Base-by-base conservation (phyloP, 2,329 filamentous ascomycete species). In the Boeremia lycopersici region DNA sequence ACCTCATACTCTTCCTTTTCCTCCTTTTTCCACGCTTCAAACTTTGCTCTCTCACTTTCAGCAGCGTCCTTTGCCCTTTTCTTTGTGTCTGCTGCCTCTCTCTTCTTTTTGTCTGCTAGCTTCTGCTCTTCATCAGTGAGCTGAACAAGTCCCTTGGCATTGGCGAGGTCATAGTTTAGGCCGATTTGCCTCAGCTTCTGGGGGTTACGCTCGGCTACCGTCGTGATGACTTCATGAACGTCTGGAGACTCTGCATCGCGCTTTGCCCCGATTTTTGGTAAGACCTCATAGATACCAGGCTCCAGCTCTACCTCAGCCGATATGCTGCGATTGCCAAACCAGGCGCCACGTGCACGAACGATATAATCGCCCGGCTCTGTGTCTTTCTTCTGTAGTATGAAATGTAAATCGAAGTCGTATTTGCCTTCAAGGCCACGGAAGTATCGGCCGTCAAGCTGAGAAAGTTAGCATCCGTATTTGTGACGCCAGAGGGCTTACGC, bases 231-330 rank as follows among this genome's bases (percentile, higher is more conserved):
- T 25, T 90, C 82, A 58, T 90, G 86, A 17, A 89, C 83, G 1
- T 84, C 78, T 0, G 77, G 72, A 5, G 79, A 73, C 15, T 80
- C 70, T 4, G 71, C 58, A 33, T 76, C 61, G 13, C 86, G 83
- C 30, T 79, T 79, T 0, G 89, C 89, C 3, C 86, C 85, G 46
- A 93, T 82, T 67, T 89, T 91, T 69, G 93, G 83, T 15, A 90
- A 78, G 5, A 96, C 84, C 25, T 85, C 84, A 73, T 95, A 95
- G 31, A 82, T 84, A 6, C 91, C 91, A 0, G 87, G 83, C 19
- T 89, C 84, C 36, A 95, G 83, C 26, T 87, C 81, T 15, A 93
- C 81, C 70, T 95, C 90, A 2, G 90, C 86, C 43, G 88, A 91
- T 45, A 92, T 86, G 5, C 87, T 89, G 8, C 91, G 86, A 12